A percentile compares a stretch with the other conserved stretches of the same genome.
phyloP scores from a whole-genome alignment of 495 filamentous ascomycete genomes.

The Talaromyces nanjingensis region DNA sequence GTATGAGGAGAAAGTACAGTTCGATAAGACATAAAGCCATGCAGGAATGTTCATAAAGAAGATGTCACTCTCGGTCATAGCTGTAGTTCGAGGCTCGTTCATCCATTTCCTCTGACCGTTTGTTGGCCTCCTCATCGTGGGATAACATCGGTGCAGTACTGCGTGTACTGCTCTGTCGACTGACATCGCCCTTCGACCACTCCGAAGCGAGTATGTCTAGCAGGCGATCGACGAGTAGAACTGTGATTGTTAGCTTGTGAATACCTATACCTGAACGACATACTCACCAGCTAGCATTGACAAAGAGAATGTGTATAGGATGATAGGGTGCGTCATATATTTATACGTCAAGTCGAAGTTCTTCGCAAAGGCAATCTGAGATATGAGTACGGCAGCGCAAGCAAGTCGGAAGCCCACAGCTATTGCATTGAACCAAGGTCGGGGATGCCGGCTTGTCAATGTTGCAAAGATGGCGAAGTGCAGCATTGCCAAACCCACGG shows the following conservation, averaged over 20 bases:
- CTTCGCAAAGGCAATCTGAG: slow-evolving; percentile 23
- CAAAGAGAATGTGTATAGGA: slow-evolving; percentile 35
- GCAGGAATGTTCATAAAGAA: neutral
- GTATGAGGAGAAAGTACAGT: neutral
- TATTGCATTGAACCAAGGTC: slow-evolving; percentile 15
- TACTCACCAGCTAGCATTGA: slow-evolving; percentile 29
- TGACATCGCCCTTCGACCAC: neutral
- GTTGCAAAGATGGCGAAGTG: slow-evolving; percentile 27
- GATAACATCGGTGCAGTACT: neutral
- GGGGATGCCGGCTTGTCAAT: slow-evolving; percentile 23
- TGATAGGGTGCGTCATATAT: slow-evolving; percentile 36
- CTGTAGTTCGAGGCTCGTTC: neutral
- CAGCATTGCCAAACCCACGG: slow-evolving; percentile 28
- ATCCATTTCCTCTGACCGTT: neutral
- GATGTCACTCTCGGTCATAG: neutral
- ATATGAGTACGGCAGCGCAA: slow-evolving; percentile 22
- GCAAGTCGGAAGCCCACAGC: slow-evolving; percentile 23
- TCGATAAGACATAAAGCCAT: neutral
- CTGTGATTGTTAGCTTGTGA: slow-evolving; percentile 13
- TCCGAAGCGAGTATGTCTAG: slow-evolving; percentile 19
- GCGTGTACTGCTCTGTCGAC: slow-evolving; percentile 8
- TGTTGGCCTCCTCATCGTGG: neutral
- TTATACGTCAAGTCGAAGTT: slow-evolving; percentile 29
- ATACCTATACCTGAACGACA: neutral
- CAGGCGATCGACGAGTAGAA: slow-evolving; percentile 37